Conservation (phyloP, 305 asterid genomes). For the Stenogyne calaminthoides region DNA sequence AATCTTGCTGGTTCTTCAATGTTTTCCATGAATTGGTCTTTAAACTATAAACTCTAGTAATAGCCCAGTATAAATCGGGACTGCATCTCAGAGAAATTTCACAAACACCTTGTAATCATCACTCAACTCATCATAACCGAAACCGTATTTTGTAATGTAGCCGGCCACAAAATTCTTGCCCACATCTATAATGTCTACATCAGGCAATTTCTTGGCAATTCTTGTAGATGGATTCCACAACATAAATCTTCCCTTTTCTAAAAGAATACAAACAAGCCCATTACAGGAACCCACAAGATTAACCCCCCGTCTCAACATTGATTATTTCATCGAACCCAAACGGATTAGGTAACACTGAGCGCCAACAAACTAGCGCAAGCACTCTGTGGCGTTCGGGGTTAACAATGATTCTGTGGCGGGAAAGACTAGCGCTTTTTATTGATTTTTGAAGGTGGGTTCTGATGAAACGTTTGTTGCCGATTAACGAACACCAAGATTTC, state of each 20-base stretch:
- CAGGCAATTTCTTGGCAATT: conserved; percentile 33
- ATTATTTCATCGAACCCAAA: conserved; percentile 29
- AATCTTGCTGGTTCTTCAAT: conserved; percentile 18
- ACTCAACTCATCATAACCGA: conserved; percentile 30
- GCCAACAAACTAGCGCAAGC: not conserved
- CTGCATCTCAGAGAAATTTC: not conserved
- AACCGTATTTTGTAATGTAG: conserved; percentile 12
- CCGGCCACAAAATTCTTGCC: not conserved
- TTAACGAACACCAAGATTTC: conserved; percentile 44
- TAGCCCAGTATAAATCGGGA: not conserved
- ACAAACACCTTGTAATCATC: conserved; percentile 44
- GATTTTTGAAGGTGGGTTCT: conserved; percentile 34
- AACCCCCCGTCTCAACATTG: not conserved
- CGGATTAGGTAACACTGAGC: conserved; percentile 29
- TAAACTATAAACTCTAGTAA: conserved; percentile 33
- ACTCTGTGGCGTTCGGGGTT: not conserved
- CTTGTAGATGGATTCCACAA: conserved; percentile 41
- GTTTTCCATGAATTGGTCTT: conserved; percentile 41
- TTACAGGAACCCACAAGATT: conserved; percentile 47
- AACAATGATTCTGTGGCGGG: conserved; percentile 17
- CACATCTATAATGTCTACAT: not conserved
- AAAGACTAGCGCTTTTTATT: conserved; percentile 9
- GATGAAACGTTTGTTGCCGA: conserved; percentile 38
- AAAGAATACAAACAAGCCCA: conserved; percentile 42
- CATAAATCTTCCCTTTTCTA: not conserved